These are phyloP conservation scores for Porcisia hertigi DNA, from an alignment of 208 protist genomes.

Conservation along the genomic window DNA sequence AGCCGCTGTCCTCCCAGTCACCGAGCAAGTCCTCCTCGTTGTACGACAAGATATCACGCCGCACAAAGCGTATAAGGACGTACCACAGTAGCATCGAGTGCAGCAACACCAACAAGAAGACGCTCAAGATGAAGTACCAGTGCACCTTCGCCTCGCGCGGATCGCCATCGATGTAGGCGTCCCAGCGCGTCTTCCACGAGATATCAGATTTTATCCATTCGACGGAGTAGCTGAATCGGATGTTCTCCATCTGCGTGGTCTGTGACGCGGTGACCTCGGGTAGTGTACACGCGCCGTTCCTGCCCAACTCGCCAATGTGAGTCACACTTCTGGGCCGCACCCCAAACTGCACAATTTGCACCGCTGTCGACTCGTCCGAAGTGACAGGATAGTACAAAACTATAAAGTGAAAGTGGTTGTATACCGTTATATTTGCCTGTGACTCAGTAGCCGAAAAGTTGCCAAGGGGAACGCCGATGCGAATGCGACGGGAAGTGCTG, in stretches of 20 bases:
- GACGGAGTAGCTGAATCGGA: constrained; percentile 69
- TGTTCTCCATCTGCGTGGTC: constrained; percentile 6
- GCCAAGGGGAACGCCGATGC: constrained; percentile 18
- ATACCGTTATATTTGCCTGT: constrained; percentile 22
- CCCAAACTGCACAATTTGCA: constrained; percentile 59
- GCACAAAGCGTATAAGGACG: constrained; percentile 93
- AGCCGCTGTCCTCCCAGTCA: constrained; percentile 86
- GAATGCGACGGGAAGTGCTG: constrained; percentile 2
- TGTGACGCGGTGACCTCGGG: background rate
- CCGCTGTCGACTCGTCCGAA: background rate
- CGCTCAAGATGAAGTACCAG: constrained; percentile 96
- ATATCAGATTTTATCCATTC: constrained; percentile 53
- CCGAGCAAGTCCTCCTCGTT: constrained; percentile 73
- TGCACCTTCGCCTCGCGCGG: constrained; percentile 78
- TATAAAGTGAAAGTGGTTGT: constrained; percentile 66
- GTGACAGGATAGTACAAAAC: constrained; percentile 47
- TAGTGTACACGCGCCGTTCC: constrained; percentile 1
- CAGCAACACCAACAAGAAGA: constrained; percentile 94
- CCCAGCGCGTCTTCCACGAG: constrained; percentile 95
- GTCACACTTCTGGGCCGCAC: constrained; percentile 40
- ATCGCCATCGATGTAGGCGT: constrained; percentile 82
- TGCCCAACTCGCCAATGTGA: constrained; percentile 1
- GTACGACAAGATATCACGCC: constrained; percentile 91
- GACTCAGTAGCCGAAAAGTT: background rate
- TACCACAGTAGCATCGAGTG: constrained; percentile 94